Evolutionary conservation across 1,139 yeast species (phyloP).

Genomic region (Debaryomyces singareniensis): DNA sequence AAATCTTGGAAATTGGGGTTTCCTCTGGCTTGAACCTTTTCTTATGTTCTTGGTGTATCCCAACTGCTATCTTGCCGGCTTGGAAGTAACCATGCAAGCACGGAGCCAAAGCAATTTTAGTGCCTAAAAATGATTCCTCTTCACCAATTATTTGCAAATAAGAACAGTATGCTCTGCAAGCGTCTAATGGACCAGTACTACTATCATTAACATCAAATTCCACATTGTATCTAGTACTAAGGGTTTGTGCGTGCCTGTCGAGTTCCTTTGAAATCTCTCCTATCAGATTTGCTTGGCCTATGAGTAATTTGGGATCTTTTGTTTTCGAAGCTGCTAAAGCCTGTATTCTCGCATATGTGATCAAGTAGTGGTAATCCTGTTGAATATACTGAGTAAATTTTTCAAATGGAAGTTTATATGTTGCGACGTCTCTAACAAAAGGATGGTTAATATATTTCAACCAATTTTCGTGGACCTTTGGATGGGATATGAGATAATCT

Average conservation of each 20-base stretch:
- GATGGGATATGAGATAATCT: slow-evolving; percentile 51
- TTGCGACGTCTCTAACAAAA: slow-evolving; percentile 51
- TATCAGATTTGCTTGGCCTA: slow-evolving; percentile 47
- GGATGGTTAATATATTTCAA: slow-evolving; percentile 51
- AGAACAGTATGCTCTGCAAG: slow-evolving; percentile 54
- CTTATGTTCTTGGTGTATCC: slow-evolving; percentile 8
- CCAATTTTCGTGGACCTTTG: slow-evolving; percentile 53
- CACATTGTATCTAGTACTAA: slow-evolving; percentile 39
- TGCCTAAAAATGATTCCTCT: slow-evolving; percentile 53
- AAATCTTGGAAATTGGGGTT: slow-evolving; percentile 16
- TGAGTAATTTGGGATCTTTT: slow-evolving; percentile 46
- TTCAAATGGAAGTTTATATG: slow-evolving; percentile 41
- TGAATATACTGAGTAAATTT: slow-evolving; percentile 54
- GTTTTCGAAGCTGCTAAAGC: slow-evolving; percentile 61
- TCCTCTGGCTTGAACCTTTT: slow-evolving; percentile 6
- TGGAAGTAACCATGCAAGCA: slow-evolving; percentile 70
- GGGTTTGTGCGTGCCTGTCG: slow-evolving; percentile 47
- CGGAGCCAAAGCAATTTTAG: slow-evolving; percentile 67
- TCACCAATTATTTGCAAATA: slow-evolving; percentile 51
- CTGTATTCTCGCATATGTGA: slow-evolving; percentile 66
- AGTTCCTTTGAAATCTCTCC: slow-evolving; percentile 51
- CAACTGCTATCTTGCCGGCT: slow-evolving; percentile 24
- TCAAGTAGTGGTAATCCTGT: slow-evolving; percentile 68
- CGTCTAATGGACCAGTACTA: slow-evolving; percentile 45
- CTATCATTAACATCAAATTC: slow-evolving; percentile 39